Evolutionary conservation across 768 basidiomycete genomes (phyloP), one percentile per base, ranked within the genome.

Genomic region (Lactarius tabidus): DNA sequence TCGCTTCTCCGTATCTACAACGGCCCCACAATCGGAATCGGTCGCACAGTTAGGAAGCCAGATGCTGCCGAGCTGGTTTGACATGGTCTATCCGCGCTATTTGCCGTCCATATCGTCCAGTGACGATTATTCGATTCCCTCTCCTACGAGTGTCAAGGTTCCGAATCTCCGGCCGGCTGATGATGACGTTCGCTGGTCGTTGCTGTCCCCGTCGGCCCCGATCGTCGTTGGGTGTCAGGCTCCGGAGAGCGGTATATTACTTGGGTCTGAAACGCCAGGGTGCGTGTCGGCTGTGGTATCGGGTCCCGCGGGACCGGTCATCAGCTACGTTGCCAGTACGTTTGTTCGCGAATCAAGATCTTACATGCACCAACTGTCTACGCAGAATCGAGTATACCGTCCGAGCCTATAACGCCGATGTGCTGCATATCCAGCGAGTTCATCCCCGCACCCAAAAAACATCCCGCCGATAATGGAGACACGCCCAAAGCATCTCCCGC

Each of bases 121-220:
- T 18, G 28, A 48, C 52, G 55, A 15, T 2, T 52, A 29, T 28
- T 45, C 48, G 2, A 45, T 59, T 53, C 36, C 64, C 28, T 65
- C 64, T 0, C 64, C 60, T 18, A 48, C 59, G 3, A 20, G n/a
- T 26, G 23, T 39, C 14, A 23, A 57, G 8, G 8, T 57, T 14
- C 64, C 60, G 28, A 3, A 38, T 10, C 20, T 51, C 56, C 59
- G 17, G 29, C 38, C 64, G 14, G 59, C 33, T n/a, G n/a, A n/a
- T 33, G 33, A 61, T 23, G 3, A 45, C 26, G 38, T 52, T 20
- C 59, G 29, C 9, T 65, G 64, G 64, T 61, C 64, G 1, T n/a
- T n/a, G n/a, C 45, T 65, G 20, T 65, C 61, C 39, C 64, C 64
- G 2, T 57, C 64, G 39, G 60, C 64, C 2, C 64, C 64, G 15